phyloP scores from a whole-genome alignment of 495 filamentous ascomycete species.

The Xylaria grammica region DNA sequence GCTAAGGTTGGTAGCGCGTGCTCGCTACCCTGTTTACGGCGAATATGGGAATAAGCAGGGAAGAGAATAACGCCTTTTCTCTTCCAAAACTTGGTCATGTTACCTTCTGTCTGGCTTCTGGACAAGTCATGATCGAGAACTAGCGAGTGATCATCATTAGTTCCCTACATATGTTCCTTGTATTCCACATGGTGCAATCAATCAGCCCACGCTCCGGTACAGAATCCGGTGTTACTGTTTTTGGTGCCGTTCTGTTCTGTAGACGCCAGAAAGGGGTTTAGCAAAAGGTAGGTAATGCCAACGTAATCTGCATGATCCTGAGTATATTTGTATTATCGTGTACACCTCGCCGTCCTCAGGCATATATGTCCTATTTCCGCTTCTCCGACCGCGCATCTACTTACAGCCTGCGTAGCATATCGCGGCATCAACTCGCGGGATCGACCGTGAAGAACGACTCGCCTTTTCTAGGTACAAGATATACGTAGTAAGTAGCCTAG shows the following conservation, averaged over 20 bases:
- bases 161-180: not conserved
- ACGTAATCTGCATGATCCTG: not conserved
- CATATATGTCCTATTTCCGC: not conserved
- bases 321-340: too few relatives aligned
- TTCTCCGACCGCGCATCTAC: not conserved
- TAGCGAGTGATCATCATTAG: not conserved
- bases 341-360: not conserved
- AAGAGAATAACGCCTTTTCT: too few relatives aligned
- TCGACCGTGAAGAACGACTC: not conserved
- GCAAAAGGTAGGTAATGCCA: not conserved
- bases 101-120: not conserved
- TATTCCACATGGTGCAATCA: not conserved
- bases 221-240: not conserved
- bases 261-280: too few relatives aligned
- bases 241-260: not conserved
- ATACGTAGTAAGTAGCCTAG: too few relatives aligned
- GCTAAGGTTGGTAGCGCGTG: not conserved
- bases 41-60: conserved; percentile 1
- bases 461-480: not conserved
- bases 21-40: not conserved
- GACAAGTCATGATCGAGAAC: not conserved
- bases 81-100: not conserved
- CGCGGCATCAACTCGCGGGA: too few relatives aligned
- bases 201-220: not conserved
- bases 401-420: too few relatives aligned